Conservation (phyloP, 2,329 filamentous ascomycete species). For the Colletotrichum salicis region DNA sequence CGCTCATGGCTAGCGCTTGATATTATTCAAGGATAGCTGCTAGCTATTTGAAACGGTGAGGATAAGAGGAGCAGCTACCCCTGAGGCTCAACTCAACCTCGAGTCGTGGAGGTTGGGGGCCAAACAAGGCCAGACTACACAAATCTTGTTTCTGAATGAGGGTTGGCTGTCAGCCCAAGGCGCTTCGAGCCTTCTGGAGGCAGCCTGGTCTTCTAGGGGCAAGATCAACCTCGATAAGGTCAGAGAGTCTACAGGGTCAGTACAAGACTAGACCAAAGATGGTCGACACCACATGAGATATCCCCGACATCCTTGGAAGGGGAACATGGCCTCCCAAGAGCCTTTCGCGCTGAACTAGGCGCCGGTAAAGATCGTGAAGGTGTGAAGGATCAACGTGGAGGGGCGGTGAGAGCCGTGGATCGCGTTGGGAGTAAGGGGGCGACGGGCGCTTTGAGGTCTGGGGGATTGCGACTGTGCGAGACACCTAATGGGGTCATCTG, state of each 20-base stretch:
- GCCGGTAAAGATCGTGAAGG: slow-evolving; percentile 22
- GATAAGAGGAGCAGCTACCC: not conserved
- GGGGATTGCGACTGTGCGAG: slow-evolving; percentile 18
- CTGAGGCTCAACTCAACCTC: not conserved
- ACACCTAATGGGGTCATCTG: slow-evolving; percentile 29
- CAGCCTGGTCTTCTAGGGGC: slow-evolving; percentile 15
- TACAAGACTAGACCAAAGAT: slow-evolving; percentile 10
- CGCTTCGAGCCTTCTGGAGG: slow-evolving; percentile 5
- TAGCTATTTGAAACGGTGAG: not conserved
- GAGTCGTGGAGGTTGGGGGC: slow-evolving; percentile 1
- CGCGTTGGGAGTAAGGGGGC: not conserved
- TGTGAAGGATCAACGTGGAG: slow-evolving; percentile 18
- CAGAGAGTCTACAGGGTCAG: not conserved
- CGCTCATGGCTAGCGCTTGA: slow-evolving; percentile 23
- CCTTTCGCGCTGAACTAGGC: slow-evolving; percentile 18
- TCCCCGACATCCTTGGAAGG: slow-evolving; percentile 4
- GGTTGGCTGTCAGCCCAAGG: slow-evolving; percentile 1
- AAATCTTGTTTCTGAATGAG: slow-evolving; percentile 16
- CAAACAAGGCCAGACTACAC: not conserved
- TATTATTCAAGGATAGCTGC: not conserved
- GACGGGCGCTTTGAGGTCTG: slow-evolving; percentile 13
- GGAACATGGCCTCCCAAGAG: not conserved
- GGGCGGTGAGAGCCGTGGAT: slow-evolving; percentile 20
- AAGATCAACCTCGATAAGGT: slow-evolving; percentile 14
- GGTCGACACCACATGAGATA: slow-evolving; percentile 2